These are phyloP conservation scores for Suhomyces bolitotheri DNA, from an alignment of 1,139 yeast genomes.

Conservation along the genomic window DNA sequence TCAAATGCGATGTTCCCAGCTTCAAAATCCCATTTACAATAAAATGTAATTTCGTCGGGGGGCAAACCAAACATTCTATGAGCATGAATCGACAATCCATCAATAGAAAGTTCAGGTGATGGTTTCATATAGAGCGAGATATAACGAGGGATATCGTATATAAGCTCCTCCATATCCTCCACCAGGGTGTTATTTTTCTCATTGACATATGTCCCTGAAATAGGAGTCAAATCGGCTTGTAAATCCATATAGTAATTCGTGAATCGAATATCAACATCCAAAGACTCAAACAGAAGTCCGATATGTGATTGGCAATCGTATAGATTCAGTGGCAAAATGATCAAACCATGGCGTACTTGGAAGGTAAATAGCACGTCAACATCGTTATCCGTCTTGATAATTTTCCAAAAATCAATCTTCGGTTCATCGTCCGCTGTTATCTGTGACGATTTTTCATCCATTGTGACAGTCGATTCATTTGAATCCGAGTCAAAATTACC, in stretches of 20 bases:
- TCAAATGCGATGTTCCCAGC: constrained; percentile 59
- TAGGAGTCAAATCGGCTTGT: constrained; percentile 58
- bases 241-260: constrained; percentile 92
- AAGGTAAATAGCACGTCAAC: constrained; percentile 74
- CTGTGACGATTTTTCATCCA: not conserved
- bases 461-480: constrained; percentile 1
- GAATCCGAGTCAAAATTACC: constrained; percentile 15
- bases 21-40: constrained; percentile 85
- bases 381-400: constrained; percentile 64
- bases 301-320: constrained; percentile 67
- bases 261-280: constrained; percentile 78
- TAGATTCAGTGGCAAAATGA: constrained; percentile 70
- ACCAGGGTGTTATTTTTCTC: constrained; percentile 14
- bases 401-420: constrained; percentile 38
- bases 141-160: constrained; percentile 32
- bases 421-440: constrained; percentile 2
- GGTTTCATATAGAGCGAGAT: constrained; percentile 19
- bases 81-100: constrained; percentile 72
- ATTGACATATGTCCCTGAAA: constrained; percentile 36
- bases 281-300: constrained; percentile 60
- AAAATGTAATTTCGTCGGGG: constrained; percentile 83
- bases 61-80: constrained; percentile 93
- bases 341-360: constrained; percentile 65
- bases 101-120: constrained; percentile 52
- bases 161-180: constrained; percentile 15